These are phyloP conservation scores for Emmonsiellopsis sp. DNA, from an alignment of 2,329 filamentous ascomycete genomes.

Conservation along the genomic window DNA sequence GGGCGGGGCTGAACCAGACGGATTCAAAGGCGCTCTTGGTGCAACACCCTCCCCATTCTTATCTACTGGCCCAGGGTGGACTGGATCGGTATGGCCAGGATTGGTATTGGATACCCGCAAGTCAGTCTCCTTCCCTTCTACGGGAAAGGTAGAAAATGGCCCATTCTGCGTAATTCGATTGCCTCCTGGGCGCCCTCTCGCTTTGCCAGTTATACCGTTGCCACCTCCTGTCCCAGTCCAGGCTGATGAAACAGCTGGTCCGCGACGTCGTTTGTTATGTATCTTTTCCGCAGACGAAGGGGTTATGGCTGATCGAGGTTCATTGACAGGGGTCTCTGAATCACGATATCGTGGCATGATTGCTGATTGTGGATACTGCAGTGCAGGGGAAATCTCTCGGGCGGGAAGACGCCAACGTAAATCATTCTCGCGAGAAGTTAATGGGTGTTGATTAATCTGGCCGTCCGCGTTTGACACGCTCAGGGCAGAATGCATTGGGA, in stretches of 20 bases:
- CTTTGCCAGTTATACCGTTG: slow-evolving; percentile 56
- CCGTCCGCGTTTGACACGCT: slow-evolving; percentile 16
- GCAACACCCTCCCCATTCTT: not conserved
- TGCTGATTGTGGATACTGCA: slow-evolving; percentile 69
- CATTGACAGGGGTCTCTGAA: slow-evolving; percentile 30
- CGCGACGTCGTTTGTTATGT: slow-evolving; percentile 52
- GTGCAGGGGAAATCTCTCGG: slow-evolving; percentile 52
- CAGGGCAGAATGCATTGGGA: slow-evolving; percentile 32
- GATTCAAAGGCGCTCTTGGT: not conserved
- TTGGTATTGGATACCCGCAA: not conserved
- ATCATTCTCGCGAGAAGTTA: slow-evolving; percentile 12
- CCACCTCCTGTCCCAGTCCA: slow-evolving; percentile 73
- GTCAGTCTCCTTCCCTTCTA: slow-evolving; percentile 18
- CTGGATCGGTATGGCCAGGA: not conserved
- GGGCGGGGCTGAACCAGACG: slow-evolving; percentile 5
- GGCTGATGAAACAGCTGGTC: slow-evolving; percentile 81
- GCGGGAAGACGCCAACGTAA: slow-evolving; percentile 43
- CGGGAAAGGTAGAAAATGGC: slow-evolving; percentile 61
- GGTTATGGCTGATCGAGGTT: slow-evolving; percentile 65
- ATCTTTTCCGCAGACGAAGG: slow-evolving; percentile 44
- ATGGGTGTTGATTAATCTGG: slow-evolving; percentile 24
- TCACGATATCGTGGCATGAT: slow-evolving; percentile 50
- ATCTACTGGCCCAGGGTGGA: not conserved
- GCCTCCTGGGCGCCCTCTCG: slow-evolving; percentile 70
- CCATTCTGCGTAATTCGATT: slow-evolving; percentile 58